These are phyloP conservation scores for Tremella fuciformis DNA, from an alignment of 768 basidiomycete species.

Conservation along the genomic window DNA sequence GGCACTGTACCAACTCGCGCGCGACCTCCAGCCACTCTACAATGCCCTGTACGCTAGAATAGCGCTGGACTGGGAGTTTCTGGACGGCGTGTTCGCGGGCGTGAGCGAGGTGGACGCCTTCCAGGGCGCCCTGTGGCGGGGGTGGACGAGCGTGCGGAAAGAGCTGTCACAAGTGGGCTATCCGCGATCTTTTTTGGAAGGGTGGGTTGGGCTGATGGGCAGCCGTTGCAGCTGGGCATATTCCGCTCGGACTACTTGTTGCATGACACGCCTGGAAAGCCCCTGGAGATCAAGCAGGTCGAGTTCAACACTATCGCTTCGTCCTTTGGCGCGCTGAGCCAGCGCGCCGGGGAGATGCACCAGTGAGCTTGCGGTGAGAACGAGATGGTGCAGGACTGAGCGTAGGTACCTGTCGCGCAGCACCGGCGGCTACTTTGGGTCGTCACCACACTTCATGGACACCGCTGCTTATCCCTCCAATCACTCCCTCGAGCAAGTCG, in stretches of 20 bases:
- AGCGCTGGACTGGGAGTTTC: constrained; percentile 71
- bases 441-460: constrained; percentile 41
- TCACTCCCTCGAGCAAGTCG: constrained; percentile 66
- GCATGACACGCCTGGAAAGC: constrained; percentile 56
- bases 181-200: neutral
- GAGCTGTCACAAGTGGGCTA: constrained; percentile 60
- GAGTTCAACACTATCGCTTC: constrained; percentile 97
- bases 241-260: constrained; percentile 94
- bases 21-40: constrained; percentile 69
- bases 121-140: constrained; percentile 76
- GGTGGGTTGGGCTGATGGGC: constrained; percentile 6
- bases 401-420: constrained; percentile 65
- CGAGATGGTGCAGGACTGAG: constrained; percentile 1
- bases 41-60: constrained; percentile 82
- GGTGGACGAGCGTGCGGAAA: constrained; percentile 74
- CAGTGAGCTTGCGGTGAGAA: constrained; percentile 56
- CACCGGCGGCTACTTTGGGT: constrained; percentile 64
- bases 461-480: constrained; percentile 69
- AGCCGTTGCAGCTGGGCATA: constrained; percentile 83
- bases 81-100: constrained; percentile 81
- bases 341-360: constrained; percentile 62
- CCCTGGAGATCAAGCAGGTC: constrained; percentile 74
- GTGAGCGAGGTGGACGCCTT: constrained; percentile 83
- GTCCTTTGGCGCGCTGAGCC: constrained; percentile 74
- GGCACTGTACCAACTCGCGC: constrained; percentile 64